These are phyloP conservation scores for Mortierella sp. DNA, from an alignment of 371 early-diverging fungal genomes.

Conservation along the genomic window DNA sequence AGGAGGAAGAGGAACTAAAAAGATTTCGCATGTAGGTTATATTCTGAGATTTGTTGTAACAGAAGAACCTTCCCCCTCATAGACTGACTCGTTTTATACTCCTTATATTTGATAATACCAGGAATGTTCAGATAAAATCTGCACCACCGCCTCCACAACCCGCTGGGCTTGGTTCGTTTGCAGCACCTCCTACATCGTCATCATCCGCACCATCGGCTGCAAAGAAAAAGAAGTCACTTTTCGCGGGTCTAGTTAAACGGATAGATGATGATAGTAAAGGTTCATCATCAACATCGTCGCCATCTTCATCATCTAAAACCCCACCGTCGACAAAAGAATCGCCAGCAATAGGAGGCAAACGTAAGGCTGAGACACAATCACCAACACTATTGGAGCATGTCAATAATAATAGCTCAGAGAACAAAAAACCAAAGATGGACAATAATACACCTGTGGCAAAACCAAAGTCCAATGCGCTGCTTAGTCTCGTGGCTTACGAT, in stretches of 20 bases:
- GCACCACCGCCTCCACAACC: conserved; percentile 16
- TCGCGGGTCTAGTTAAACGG: conserved; percentile 43
- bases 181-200: not conserved
- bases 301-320: not conserved
- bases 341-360: conserved; percentile 19
- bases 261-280: conserved; percentile 6
- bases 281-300: not conserved
- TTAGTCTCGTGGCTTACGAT: conserved; percentile 46
- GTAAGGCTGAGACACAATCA: conserved; percentile 21
- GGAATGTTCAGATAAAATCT: conserved; percentile 27
- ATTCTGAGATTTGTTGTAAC: not conserved
- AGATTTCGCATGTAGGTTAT: conserved; percentile 66
- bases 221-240: conserved; percentile 33
- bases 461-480: conserved; percentile 40
- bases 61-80: too few species aligned
- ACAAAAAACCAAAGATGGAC: conserved; percentile 19
- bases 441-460: not conserved
- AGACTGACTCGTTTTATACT: too few species aligned
- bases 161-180: not conserved
- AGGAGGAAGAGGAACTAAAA: conserved; percentile 72
- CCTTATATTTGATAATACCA: not conserved
- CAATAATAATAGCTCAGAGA: not conserved
- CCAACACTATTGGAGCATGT: not conserved
- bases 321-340: not conserved
- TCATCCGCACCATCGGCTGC: conserved; percentile 10